Base-by-base conservation (phyloP, 2,329 filamentous ascomycete species). In the Trichoderma endophyticum region DNA sequence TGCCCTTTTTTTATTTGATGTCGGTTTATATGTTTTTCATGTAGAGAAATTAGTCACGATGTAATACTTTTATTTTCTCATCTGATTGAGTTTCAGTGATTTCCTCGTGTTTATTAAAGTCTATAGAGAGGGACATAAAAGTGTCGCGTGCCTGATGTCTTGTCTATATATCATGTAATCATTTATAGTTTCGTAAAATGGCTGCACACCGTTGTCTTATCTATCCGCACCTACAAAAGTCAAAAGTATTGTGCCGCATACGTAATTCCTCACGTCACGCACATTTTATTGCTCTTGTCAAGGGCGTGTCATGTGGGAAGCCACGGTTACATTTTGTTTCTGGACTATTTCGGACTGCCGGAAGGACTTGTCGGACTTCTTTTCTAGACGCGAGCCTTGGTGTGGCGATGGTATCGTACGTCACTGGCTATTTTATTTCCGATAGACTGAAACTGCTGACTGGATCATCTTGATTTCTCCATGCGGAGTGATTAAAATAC, bases 201-300 rank as follows among this genome's bases (percentile, higher is more conserved):
- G 36, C 1, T 64, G 28, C 15, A 24, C 12, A 34, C 26, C 12
- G 6, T 54, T 18, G 48, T 26, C 28, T 34, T 28, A 36, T 69
- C 66, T 61, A 69, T 34, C 66, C 39, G 66, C 57, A 34, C 39
- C 56, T 69, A 61, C 30, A 48, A 51, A 61, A 51, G 36, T 28
- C 8, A 14, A 62, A 62, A 54, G 39, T 54, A 28, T 14, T 43
- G 66, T 69, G 66, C 66, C 56, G 56, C 66, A 69, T 32, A 69
- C 66, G 66, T 69, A 69, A 69, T 69, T 39, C 56, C 66, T 60
- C 66, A 69, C 66, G 66, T 69, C 56, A 69, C 56, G 24, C 34
- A 59, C 18, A 8, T 24, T 30, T 9, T 48, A 12, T 63, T 34
- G 18, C 36, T 30, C n/a, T 39, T 21, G 30, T n/a, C 28, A 18